Percentiles rank a stretch among this genome's conserved stretches.
Evolutionary conservation across 2,329 filamentous ascomycete species (phyloP).

Genomic region (Pseudogymnoascus sp.): DNA sequence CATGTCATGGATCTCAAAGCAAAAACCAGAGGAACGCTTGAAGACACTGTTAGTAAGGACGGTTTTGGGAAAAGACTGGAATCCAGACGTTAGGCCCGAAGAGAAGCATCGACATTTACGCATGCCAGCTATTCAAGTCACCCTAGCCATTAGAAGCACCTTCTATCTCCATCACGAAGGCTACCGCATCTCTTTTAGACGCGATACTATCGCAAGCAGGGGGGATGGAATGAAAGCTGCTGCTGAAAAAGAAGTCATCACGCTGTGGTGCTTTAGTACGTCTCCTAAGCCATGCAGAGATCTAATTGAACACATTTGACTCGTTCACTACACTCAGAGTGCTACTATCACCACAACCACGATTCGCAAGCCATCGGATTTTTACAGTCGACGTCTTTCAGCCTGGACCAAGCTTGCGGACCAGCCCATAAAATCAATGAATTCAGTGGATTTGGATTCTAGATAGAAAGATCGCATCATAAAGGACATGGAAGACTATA

Average conservation of each 20-base stretch:
- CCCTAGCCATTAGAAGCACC: background rate
- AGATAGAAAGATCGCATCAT: conserved; percentile 58
- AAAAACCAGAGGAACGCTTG: background rate
- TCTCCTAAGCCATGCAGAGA: conserved; percentile 43
- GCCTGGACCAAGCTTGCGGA: conserved; percentile 48
- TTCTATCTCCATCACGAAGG: conserved; percentile 75
- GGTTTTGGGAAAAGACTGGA: background rate
- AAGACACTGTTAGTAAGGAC: background rate
- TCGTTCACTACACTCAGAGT: conserved; percentile 46
- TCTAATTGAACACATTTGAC: conserved; percentile 43
- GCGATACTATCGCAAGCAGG: background rate
- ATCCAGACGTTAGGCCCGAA: background rate
- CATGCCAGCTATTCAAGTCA: background rate
- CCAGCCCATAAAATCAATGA: conserved; percentile 62
- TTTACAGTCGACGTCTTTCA: conserved; percentile 27
- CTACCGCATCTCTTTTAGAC: conserved; percentile 54
- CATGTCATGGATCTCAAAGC: conserved; percentile 34
- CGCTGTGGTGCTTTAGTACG: conserved; percentile 47
- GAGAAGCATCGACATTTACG: background rate
- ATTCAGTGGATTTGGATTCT: conserved; percentile 64
- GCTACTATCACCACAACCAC: conserved; percentile 46
- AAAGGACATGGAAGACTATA: conserved; percentile 67
- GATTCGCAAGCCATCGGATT: conserved; percentile 38
- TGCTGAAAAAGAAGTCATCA: conserved; percentile 41
- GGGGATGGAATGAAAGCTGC: background rate